Conservation (phyloP, 2,329 filamentous ascomycete species). For the Aspergillus pseudoterreus region DNA sequence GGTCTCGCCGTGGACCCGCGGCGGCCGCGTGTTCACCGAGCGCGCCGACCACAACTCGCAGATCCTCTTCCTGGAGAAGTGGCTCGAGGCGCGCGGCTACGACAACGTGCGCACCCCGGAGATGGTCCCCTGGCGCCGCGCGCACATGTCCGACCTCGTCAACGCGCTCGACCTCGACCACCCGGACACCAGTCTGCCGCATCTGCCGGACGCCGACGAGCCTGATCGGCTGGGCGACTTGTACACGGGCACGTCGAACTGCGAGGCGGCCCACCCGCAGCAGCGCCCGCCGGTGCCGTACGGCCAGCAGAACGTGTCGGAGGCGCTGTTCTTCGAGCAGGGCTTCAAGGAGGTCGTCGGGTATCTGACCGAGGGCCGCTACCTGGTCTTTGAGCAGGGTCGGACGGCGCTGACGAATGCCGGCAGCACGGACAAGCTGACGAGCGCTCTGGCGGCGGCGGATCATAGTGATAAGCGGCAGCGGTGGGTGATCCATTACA, state of each 20-base stretch:
- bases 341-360: slow-evolving; percentile 54
- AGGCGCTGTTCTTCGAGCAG: slow-evolving; percentile 44
- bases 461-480: slow-evolving; percentile 43
- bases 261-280: slow-evolving; percentile 38
- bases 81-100: slow-evolving; percentile 45
- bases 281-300: slow-evolving; percentile 49
- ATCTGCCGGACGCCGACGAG: slow-evolving; percentile 41
- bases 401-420: slow-evolving; percentile 43
- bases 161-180: slow-evolving; percentile 46
- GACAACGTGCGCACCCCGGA: slow-evolving; percentile 38
- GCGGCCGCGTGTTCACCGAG: slow-evolving; percentile 53
- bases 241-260: slow-evolving; percentile 45
- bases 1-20: slow-evolving; percentile 55
- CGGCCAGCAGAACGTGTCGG: slow-evolving; percentile 35
- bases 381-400: slow-evolving; percentile 48
- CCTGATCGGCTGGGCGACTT: slow-evolving; percentile 45
- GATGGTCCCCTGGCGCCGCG: slow-evolving; percentile 46
- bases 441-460: slow-evolving; percentile 21
- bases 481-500: slow-evolving; percentile 50
- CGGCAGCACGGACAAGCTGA: slow-evolving; percentile 12
- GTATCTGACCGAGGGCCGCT: slow-evolving; percentile 53
- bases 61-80: slow-evolving; percentile 53
- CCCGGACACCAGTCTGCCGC: slow-evolving; percentile 49
- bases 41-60: slow-evolving; percentile 55
- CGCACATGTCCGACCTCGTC: slow-evolving; percentile 48